A percentile compares a stretch with the other conserved stretches of the same genome.
Conservation (phyloP, 2,329 filamentous ascomycete species). For the Scytalidium sp. region DNA sequence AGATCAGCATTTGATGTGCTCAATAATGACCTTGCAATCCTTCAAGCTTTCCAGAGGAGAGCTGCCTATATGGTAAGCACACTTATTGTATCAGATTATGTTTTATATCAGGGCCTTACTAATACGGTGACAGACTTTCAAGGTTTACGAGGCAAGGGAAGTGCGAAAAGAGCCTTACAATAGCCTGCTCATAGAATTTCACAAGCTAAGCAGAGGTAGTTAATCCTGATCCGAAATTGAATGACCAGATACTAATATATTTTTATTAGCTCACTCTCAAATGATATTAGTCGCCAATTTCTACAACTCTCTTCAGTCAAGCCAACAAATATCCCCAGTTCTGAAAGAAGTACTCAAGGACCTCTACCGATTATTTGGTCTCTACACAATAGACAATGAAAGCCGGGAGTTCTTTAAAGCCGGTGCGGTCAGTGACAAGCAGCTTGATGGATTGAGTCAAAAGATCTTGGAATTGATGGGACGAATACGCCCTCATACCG, state of each 20-base stretch:
- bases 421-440: constrained; percentile 35
- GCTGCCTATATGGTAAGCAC: constrained; percentile 33
- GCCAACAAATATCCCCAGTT: constrained; percentile 15
- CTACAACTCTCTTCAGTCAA: constrained; percentile 2
- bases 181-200: not conserved
- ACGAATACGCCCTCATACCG: constrained; percentile 45
- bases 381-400: constrained; percentile 43
- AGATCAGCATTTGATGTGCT: constrained; percentile 18
- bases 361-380: constrained; percentile 45
- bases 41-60: constrained; percentile 42
- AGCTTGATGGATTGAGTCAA: constrained; percentile 37
- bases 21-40: constrained; percentile 34
- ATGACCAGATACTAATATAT: not conserved
- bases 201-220: constrained; percentile 30
- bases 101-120: not conserved
- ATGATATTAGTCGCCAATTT: not conserved
- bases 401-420: constrained; percentile 42
- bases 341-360: constrained; percentile 31
- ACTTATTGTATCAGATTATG: not conserved
- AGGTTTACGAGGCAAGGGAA: not conserved
- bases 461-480: constrained; percentile 44
- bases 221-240: not conserved
- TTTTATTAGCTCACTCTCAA: not conserved
- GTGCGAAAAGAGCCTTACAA: constrained; percentile 7
- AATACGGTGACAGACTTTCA: not conserved